Evolutionary conservation across 164 flowering plant genomes (phyloP).

Genomic region (Annona squamosa): DNA sequence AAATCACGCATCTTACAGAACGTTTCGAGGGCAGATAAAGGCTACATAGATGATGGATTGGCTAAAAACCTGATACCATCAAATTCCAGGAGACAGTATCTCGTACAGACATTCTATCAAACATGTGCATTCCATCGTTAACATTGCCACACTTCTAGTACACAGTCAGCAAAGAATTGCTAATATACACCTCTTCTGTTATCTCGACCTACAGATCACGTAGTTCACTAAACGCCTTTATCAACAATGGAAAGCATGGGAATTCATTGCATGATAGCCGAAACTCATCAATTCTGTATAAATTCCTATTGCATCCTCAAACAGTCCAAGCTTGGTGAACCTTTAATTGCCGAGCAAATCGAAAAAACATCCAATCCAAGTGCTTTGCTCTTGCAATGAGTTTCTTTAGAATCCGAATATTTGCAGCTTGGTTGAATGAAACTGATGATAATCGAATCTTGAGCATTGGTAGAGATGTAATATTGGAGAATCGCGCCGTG

Average conservation of each 20-base stretch:
- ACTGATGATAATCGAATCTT: not conserved
- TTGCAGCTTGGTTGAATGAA: not conserved
- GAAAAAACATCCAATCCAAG: not conserved
- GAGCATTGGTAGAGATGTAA: not conserved
- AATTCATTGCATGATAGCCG: constrained; percentile 22
- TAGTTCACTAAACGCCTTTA: constrained; percentile 42
- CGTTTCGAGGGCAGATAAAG: constrained; percentile 16
- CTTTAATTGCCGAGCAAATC: constrained; percentile 11
- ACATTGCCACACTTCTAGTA: constrained; percentile 31
- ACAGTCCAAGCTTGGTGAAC: constrained; percentile 19
- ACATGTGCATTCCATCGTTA: constrained; percentile 26
- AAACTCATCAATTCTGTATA: constrained; percentile 25
- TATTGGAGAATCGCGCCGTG: not conserved
- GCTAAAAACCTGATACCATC: constrained; percentile 34
- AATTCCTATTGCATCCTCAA: constrained; percentile 26
- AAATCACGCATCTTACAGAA: constrained; percentile 22
- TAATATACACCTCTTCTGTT: constrained; percentile 22
- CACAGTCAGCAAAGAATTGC: constrained; percentile 28
- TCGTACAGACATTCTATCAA: constrained; percentile 29
- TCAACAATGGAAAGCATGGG: constrained; percentile 33
- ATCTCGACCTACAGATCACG: constrained; percentile 27
- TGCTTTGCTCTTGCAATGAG: not conserved
- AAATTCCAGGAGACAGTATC: constrained; percentile 41
- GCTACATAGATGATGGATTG: constrained; percentile 8
- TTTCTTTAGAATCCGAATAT: constrained; percentile 2